phyloP scores from a whole-genome alignment of 148 eudicot species.

The Nepenthes gracilis region DNA sequence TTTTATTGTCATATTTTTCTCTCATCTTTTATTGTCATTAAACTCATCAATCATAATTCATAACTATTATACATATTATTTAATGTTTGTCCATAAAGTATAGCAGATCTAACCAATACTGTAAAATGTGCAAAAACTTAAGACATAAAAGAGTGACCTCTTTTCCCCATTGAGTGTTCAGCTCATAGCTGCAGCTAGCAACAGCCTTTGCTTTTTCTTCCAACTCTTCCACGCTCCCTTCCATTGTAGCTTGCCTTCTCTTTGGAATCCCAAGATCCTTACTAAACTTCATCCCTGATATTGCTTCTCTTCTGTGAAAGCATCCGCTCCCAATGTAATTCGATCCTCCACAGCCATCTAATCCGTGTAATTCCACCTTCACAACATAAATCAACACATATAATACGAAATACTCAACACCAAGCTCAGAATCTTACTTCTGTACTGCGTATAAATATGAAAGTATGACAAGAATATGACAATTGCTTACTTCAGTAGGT shows the following conservation, averaged over 20 bases:
- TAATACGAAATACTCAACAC: neutral
- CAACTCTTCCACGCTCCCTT: conserved; percentile 11
- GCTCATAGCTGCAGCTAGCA: conserved; percentile 53
- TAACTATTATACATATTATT: too few species aligned
- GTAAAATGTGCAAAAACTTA: neutral
- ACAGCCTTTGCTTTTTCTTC: conserved; percentile 36
- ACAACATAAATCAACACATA: neutral
- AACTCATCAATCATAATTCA: too few species aligned
- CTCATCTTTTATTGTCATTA: too few species aligned
- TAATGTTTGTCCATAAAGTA: too few species aligned
- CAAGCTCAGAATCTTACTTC: neutral
- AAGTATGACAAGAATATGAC: too few species aligned
- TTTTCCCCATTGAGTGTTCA: conserved; percentile 68
- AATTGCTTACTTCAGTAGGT: conserved; percentile 25
- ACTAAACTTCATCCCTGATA: conserved; percentile 43
- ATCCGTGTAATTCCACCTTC: conserved; percentile 62
- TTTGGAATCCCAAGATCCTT: conserved; percentile 16
- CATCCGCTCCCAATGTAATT: conserved; percentile 70
- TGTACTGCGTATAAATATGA: too few species aligned
- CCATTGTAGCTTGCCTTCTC: neutral
- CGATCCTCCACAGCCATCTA: conserved; percentile 81
- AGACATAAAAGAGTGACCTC: conserved; percentile 26
- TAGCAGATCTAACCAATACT: neutral
- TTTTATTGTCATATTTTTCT: too few species aligned
- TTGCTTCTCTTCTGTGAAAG: conserved; percentile 64